Base-by-base conservation (phyloP, 1,284 basidiomycete species). In the Apiotrichum montevideense region DNA sequence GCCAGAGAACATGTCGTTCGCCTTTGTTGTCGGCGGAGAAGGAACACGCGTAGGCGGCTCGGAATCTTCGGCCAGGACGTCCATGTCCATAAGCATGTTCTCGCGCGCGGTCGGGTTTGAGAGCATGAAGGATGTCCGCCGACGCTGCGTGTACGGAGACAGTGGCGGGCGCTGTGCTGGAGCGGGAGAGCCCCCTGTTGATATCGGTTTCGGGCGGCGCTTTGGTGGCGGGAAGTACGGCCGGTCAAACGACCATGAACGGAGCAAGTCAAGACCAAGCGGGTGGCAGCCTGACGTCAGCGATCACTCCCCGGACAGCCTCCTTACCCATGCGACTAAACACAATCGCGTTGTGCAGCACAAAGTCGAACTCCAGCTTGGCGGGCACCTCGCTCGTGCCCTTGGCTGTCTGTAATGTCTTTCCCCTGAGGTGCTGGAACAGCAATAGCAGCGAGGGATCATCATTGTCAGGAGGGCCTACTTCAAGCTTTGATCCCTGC, bases 381-480 rank as follows among this genome's bases (percentile, higher is more conserved):
- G 87, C 87, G 0, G 90, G 86, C 40, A 96, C 91, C 68, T 92
- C 90, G 66, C 85, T 90, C 0, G 88, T 89, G 7, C 92, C 93
- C 71, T 93, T 87, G 4, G 88, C 88, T 0, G 92, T 87, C 78
- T 96, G 92, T 32, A 96, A 77, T 0, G 92, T 93, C 78, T 88
- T 91, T 29, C 85, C 84, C 64, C 88, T 87, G 58, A 96, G 79
- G 63, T 96, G 88, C n/a, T 86, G 87, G 75, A 95, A 96, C 51
- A 97, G 78, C 45, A 97, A 79, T 0, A 91, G 87, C 46, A 97
- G 81, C 65, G 88, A 87, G 1, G 94, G 90, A 71, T 97, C 92
- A 63, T 96, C 92, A 68, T 93, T 90, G 67, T 88, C 85, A 11
- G 88, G 86, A 65, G 90, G 85, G n/a, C 87, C 87, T 51, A 90